These are phyloP conservation scores for Chrysosporium queenslandicum DNA, from an alignment of 2,329 filamentous ascomycete genomes.

Conservation along the genomic window DNA sequence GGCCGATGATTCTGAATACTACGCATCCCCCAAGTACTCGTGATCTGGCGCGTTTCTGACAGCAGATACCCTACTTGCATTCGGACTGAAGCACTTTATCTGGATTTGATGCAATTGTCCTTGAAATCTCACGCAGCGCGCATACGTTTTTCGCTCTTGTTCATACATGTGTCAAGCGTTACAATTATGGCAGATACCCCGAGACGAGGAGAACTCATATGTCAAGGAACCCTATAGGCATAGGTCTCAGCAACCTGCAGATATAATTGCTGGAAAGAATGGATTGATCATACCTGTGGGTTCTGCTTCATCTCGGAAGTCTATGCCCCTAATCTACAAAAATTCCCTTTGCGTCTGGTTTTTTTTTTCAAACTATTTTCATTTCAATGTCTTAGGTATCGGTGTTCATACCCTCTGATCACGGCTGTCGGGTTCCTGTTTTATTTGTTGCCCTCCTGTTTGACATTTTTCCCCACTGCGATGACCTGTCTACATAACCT, in stretches of 20 bases:
- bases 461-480: not conserved
- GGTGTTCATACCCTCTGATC: constrained; percentile 7
- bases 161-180: constrained; percentile 3
- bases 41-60: not conserved
- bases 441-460: not conserved
- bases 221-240: not conserved
- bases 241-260: no score
- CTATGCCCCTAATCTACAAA: constrained; percentile 1
- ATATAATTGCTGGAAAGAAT: not conserved
- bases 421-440: not conserved
- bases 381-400: not conserved
- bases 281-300: not conserved
- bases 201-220: constrained; percentile 1
- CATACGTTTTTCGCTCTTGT: not conserved
- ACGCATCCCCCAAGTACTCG: not conserved
- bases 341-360: not conserved
- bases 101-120: not conserved
- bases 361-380: not conserved
- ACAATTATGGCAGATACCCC: constrained; percentile 6
- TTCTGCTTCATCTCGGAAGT: not conserved
- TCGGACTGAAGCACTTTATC: not conserved
- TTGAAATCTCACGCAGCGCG: constrained; percentile 7
- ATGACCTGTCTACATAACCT: not conserved
- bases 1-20: not conserved
- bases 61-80: not conserved